A percentile compares a stretch with the other conserved stretches of the same genome.
phyloP scores from a whole-genome alignment of 208 protist genomes.

The Leishmania amazonensis region DNA sequence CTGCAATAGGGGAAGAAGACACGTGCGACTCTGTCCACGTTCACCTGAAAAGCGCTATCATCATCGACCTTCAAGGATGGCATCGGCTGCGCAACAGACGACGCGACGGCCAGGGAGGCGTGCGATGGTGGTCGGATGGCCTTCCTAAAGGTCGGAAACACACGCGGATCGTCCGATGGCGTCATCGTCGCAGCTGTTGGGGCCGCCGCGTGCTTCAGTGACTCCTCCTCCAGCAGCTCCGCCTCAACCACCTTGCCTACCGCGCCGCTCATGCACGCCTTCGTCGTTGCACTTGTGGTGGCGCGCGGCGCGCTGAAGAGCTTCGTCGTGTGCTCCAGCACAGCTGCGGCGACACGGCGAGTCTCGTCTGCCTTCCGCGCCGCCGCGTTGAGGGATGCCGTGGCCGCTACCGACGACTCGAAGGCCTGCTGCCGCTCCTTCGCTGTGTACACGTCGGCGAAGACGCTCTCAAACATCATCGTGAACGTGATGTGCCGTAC shows the following conservation, averaged over 20 bases:
- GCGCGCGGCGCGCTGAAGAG: slow-evolving; percentile 9
- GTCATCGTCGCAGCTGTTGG: background rate
- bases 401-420: background rate
- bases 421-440: background rate
- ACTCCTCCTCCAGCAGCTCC: background rate
- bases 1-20: slow-evolving; percentile 25
- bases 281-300: background rate
- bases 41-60: background rate
- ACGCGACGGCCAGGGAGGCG: background rate
- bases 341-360: slow-evolving; percentile 3
- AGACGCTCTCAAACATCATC: slow-evolving; percentile 33
- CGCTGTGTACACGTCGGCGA: slow-evolving; percentile 14
- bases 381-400: background rate
- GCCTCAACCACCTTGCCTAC: background rate
- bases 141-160: slow-evolving; percentile 35
- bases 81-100: background rate
- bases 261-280: background rate
- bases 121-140: background rate
- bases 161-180: background rate
- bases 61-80: background rate
- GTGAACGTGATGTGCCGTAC: slow-evolving; percentile 24
- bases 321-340: slow-evolving; percentile 7
- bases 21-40: slow-evolving; percentile 18
- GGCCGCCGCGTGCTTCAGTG: background rate
- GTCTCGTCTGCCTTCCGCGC: slow-evolving; percentile 1